These are phyloP conservation scores for Groenewaldozyma tartarivorans DNA, from an alignment of 805 yeast species.

Conservation along the genomic window DNA sequence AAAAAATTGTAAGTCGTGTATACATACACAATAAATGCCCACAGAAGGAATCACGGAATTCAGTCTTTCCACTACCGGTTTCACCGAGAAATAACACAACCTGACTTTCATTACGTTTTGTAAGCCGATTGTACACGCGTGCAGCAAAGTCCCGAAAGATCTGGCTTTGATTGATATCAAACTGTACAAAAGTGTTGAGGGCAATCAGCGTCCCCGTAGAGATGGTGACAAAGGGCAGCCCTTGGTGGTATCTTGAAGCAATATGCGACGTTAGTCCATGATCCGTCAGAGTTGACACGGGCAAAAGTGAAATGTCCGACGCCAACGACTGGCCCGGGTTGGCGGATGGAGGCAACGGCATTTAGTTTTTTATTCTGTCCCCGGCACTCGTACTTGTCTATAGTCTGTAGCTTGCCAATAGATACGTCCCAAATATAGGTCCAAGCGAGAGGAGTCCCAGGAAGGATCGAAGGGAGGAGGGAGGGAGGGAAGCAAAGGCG, in stretches of 20 bases:
- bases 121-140: constrained; percentile 28
- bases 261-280: constrained; percentile 33
- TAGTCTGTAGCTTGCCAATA: too few species aligned
- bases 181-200: constrained; percentile 29
- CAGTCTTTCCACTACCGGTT: constrained; percentile 32
- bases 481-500: too few species aligned
- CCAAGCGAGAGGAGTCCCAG: too few species aligned
- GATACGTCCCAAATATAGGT: too few species aligned
- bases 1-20: neutral
- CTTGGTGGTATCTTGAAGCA: constrained; percentile 34
- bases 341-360: too few species aligned
- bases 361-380: too few species aligned
- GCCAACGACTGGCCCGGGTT: too few species aligned
- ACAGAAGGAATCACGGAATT: constrained; percentile 25
- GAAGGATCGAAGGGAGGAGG: too few species aligned
- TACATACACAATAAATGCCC: constrained; percentile 22
- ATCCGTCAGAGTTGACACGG: constrained; percentile 28
- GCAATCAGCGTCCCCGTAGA: constrained; percentile 31
- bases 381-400: too few species aligned
- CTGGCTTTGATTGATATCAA: constrained; percentile 30
- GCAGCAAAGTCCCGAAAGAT: constrained; percentile 30
- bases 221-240: constrained; percentile 30
- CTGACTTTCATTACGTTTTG: constrained; percentile 29
- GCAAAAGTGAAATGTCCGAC: constrained; percentile 28
- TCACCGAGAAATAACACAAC: constrained; percentile 32